phyloP scores from a whole-genome alignment of 345 rosid species.

The Gynandropsis gynandra region DNA sequence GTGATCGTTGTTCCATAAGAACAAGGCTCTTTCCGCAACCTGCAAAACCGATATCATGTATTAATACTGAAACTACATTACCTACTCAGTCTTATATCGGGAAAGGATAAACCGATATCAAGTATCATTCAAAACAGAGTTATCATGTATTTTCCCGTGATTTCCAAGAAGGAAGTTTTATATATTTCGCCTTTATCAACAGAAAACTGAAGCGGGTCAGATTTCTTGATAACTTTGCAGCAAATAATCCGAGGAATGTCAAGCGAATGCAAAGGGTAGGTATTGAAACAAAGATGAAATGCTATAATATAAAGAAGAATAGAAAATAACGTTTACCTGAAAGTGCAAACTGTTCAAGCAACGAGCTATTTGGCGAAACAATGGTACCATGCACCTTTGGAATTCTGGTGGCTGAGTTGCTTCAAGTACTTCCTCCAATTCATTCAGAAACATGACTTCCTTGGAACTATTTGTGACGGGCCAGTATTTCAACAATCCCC shows the following conservation, averaged over 20 bases:
- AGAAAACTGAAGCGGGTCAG: no score
- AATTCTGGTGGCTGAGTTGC: conserved; percentile 77
- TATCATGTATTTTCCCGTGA: no score
- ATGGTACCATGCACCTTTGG: conserved; percentile 79
- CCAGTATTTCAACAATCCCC: conserved; percentile 82
- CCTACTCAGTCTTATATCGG: conserved; percentile 4
- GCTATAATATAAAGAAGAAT: neutral
- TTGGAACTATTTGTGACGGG: conserved; percentile 89
- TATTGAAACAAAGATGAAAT: neutral
- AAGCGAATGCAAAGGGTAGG: neutral
- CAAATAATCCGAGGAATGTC: neutral
- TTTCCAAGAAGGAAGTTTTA: no score
- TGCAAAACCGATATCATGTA: conserved; percentile 14
- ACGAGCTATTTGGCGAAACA: conserved; percentile 58
- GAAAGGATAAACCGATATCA: no score
- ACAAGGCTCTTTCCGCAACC: conserved; percentile 78
- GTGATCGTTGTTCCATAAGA: conserved; percentile 71
- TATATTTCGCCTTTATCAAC: no score
- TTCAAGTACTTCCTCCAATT: conserved; percentile 83
- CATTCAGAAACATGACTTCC: conserved; percentile 87
- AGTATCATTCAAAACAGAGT: no score
- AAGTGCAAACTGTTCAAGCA: conserved; percentile 78
- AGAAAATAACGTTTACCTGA: conserved; percentile 46
- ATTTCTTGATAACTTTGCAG: no score
- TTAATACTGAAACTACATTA: conserved; percentile 11